These are phyloP conservation scores for Furcasterigmium furcatum DNA, from an alignment of 2,329 filamentous ascomycete genomes.

Conservation along the genomic window DNA sequence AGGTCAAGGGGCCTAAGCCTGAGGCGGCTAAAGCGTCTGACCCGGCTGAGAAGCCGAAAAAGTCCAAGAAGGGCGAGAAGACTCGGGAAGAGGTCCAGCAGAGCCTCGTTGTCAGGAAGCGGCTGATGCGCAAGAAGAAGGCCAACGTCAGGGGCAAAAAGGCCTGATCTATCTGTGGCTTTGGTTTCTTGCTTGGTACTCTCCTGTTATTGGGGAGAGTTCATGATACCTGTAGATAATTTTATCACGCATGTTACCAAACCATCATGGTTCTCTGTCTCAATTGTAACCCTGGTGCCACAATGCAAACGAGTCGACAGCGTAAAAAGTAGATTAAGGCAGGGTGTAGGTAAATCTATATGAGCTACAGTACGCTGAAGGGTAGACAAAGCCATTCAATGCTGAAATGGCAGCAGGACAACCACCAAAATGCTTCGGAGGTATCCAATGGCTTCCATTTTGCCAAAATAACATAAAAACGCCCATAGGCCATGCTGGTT, in stretches of 20 bases:
- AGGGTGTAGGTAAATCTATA: no score
- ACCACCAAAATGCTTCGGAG: constrained; percentile 1
- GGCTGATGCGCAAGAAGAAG: constrained; percentile 73
- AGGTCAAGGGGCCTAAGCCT: constrained; percentile 23
- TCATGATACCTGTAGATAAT: no score
- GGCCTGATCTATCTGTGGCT: neutral
- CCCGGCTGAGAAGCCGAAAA: constrained; percentile 1
- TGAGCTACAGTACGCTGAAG: neutral
- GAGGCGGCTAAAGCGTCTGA: constrained; percentile 2
- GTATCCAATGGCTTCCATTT: neutral
- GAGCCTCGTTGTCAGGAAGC: constrained; percentile 82
- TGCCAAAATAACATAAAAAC: constrained; percentile 8
- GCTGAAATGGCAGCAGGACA: neutral
- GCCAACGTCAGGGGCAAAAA: constrained; percentile 28
- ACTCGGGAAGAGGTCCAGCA: constrained; percentile 46
- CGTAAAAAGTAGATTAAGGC: no score
- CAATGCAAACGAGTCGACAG: no score
- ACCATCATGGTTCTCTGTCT: no score
- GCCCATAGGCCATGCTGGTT: constrained; percentile 11
- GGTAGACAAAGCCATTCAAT: neutral
- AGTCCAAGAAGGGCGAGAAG: neutral
- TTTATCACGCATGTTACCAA: no score
- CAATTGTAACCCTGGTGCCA: no score
- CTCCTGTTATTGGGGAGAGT: neutral
- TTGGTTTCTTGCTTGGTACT: neutral